phyloP scores from a whole-genome alignment of 306 rosid genomes.

The Medicago lupulina region DNA sequence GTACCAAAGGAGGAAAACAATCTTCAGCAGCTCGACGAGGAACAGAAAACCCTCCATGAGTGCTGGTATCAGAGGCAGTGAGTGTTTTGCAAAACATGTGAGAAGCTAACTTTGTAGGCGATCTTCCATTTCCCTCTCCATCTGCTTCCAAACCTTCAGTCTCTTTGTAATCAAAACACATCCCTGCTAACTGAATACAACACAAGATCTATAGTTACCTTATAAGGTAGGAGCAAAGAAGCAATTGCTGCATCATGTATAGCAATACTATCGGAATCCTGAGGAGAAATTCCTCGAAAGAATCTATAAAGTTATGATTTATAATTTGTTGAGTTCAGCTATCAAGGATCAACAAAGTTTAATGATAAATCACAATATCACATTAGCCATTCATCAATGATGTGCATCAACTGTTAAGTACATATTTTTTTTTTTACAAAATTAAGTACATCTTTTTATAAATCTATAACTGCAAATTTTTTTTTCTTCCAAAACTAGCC shows the following conservation, averaged over 20 bases:
- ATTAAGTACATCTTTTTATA: too few species aligned
- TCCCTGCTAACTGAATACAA: conserved; percentile 62
- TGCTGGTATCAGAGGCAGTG: conserved; percentile 96
- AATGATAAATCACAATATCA: background rate
- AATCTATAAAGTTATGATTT: background rate
- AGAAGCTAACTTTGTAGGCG: conserved; percentile 83
- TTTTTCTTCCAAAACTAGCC: background rate
- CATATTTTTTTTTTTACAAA: too few species aligned
- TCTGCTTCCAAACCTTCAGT: conserved; percentile 66
- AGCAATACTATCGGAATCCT: background rate
- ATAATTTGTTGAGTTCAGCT: background rate
- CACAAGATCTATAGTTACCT: conserved; percentile 28
- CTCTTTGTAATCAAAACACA: conserved; percentile 65
- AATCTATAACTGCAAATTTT: background rate
- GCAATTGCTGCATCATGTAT: conserved; percentile 27
- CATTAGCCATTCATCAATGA: background rate
- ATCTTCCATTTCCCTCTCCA: conserved; percentile 72
- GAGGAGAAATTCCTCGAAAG: background rate
- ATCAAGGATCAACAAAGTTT: background rate
- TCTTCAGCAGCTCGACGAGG: conserved; percentile 99
- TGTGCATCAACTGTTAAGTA: too few species aligned
- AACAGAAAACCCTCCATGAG: conserved; percentile 97
- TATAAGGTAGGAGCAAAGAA: background rate
- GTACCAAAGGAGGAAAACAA: conserved; percentile 94
- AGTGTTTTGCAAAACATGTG: conserved; percentile 99